These are phyloP conservation scores for Bonnemaisonia californica DNA, from an alignment of 31 red algal genomes.

Conservation along the genomic window DNA sequence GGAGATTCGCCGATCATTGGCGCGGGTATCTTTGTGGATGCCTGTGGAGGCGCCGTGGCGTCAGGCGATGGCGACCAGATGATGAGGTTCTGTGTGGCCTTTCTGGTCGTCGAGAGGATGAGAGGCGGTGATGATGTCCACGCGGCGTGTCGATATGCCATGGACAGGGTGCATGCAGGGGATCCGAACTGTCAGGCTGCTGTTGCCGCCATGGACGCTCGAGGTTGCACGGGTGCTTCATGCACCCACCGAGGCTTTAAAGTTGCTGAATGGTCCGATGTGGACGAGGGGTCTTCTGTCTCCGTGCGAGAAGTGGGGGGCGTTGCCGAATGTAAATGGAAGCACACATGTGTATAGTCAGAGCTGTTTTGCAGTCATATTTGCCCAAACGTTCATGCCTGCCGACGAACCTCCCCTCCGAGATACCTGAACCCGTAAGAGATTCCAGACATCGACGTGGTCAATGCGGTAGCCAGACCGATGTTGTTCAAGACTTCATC, in stretches of 20 bases:
- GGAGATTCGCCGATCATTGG: conserved; percentile 85
- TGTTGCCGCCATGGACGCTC: conserved; percentile 54
- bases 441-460: conserved; percentile 34
- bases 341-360: conserved; percentile 40
- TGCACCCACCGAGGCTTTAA: conserved; percentile 48
- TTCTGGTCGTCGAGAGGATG: conserved; percentile 61
- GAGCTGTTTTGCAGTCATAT: too few relatives aligned
- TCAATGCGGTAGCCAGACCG: conserved; percentile 40
- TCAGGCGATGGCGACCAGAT: conserved; percentile 90
- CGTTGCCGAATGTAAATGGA: conserved; percentile 23
- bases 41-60: conserved; percentile 70
- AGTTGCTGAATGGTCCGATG: conserved; percentile 34
- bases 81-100: conserved; percentile 69
- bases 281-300: background rate
- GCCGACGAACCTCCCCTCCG: background rate
- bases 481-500: conserved; percentile 13
- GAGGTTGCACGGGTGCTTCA: conserved; percentile 23
- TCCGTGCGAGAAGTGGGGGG: conserved; percentile 2
- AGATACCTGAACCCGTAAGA: conserved; percentile 29
- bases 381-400: background rate
- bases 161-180: conserved; percentile 24
- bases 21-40: conserved; percentile 73
- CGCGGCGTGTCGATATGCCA: conserved; percentile 54
- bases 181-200: conserved; percentile 67
- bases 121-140: conserved; percentile 23